Evolutionary conservation across 768 basidiomycete species (phyloP), one percentile per base, ranked within the genome.

Genomic region (Boletus rubroflammeus): DNA sequence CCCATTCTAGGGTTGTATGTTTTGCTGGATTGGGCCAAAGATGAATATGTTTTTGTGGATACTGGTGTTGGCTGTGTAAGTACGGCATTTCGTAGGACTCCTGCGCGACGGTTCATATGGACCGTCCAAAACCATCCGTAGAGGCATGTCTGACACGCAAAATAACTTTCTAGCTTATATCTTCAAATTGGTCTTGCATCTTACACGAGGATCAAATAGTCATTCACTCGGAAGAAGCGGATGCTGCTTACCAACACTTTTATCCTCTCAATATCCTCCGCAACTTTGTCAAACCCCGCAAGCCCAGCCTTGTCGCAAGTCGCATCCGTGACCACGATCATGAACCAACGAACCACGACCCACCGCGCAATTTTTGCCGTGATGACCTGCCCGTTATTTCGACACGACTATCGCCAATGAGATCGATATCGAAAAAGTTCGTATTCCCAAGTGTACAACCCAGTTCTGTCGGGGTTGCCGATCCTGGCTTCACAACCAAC

Each of bases 151-250:
- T 49, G 51, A 57, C 48, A 9, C 13, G 38, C 38, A 21, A 53
- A 41, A 11, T 6, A 8, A 35, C 10, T 48, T 54, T 51, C 21
- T 55, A 88, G 86, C 76, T 80, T 13, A 74, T 77, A 64, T 85
- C 84, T 19, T 84, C 86, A 10, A 88, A 88, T 54, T 89, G 87
- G 87, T 87, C 85, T 23, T 89, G 86, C 61, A 88, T 88, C 44
- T 68, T 88, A 10, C 81, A 79, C 62, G 78, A 88, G 58, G 71
- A 73, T 46, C 79, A 85, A 57, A 85, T 89, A 54, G 85, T 88
- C 34, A 85, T 89, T 35, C 87, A 89, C 61, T 85, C 81, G 35
- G 87, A 88, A 69, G 85, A 86, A 66, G 78, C 78, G 49, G 81
- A 83, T 8, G 76, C 76, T 5, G 86, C 85, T 0, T 81, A 72